Evolutionary conservation across 176 grass and related monocot genomes (phyloP), one percentile per base, ranked within the genome.

Genomic region (Paspalum vaginatum): DNA sequence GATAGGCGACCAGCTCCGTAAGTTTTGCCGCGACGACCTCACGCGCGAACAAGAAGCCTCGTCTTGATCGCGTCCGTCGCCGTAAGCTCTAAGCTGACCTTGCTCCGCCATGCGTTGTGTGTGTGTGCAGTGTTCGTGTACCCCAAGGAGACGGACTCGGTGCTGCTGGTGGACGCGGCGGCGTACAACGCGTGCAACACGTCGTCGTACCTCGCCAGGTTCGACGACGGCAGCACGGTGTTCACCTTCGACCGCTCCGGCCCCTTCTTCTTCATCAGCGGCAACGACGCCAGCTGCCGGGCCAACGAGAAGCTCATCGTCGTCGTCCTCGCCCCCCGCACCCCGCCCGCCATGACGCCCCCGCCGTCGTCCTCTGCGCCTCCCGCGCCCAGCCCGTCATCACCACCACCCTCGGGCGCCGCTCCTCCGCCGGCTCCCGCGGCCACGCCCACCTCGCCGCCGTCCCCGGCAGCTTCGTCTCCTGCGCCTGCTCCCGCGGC

Each of bases 241-340:
- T 85, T 92, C 87, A 85, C 87, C 42, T 38, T 94, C 46, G 53
- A 88, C 83, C 87, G 76, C 21, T 94, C 94, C 5, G 94, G 94
- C 0, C 38, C 72, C 0, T 94, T 90, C 85, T 97, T 89, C 79
- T 97, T 97, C 94, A 80, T 97, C 79, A 97, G 91, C 43, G 91
- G 87, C 45, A 83, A 82, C 82, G 66, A 88, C 32, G 58, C 53
- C 48, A 88, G 51, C 86, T 97, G 91, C 77, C n/a, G 85, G 1
- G 89, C 79, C 48, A 84, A 90, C 47, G 67, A 97, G 82, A 94
- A 85, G 24, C 67, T 97, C 76, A 20, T 88, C 41, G 72, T 94
- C 55, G 38, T 88, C 62, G 89, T 97, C 27, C 78, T 97, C 76
- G 87, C 82, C 0, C 58, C 82, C 49, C 85, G 85, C 69, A 60